Conservation (phyloP, 768 basidiomycete genomes). For the Mycena crocata region DNA sequence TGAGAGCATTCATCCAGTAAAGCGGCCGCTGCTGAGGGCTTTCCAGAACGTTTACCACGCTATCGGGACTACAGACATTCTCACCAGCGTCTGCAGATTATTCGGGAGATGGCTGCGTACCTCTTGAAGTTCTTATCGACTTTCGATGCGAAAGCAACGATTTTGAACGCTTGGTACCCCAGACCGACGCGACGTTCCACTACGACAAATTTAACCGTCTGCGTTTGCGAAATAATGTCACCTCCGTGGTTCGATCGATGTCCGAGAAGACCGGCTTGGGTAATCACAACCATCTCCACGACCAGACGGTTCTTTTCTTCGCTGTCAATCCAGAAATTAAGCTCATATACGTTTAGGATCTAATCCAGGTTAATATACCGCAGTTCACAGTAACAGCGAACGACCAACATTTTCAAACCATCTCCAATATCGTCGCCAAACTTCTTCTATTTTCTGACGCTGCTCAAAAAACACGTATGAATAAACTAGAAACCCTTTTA, state of each 20-base stretch:
- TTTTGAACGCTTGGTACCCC: constrained; percentile 92
- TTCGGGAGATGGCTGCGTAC: constrained; percentile 70
- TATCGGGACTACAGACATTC: constrained; percentile 90
- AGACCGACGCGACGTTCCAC: constrained; percentile 85
- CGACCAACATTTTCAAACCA: constrained; percentile 83
- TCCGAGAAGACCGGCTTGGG: constrained; percentile 50
- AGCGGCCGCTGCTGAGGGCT: not conserved
- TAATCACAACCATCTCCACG: constrained; percentile 63
- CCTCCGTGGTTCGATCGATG: constrained; percentile 57
- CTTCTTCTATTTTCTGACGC: constrained; percentile 92
- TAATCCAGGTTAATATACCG: constrained; percentile 84
- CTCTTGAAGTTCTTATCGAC: constrained; percentile 92
- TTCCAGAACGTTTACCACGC: constrained; percentile 77
- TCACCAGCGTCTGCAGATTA: constrained; percentile 65
- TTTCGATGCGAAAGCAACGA: constrained; percentile 81
- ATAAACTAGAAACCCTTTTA: constrained; percentile 83
- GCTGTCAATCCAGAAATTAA: not conserved
- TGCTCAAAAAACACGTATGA: constrained; percentile 79
- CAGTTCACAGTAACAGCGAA: constrained; percentile 89
- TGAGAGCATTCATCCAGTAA: constrained; percentile 45
- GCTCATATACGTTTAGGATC: constrained; percentile 64
- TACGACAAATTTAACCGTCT: constrained; percentile 97
- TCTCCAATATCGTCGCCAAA: constrained; percentile 89
- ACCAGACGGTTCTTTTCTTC: constrained; percentile 63
- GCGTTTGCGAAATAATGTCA: constrained; percentile 79